A percentile compares a stretch with the other conserved stretches of the same genome.
These are phyloP conservation scores for Colletotrichum endophyticum DNA, from an alignment of 2,329 filamentous ascomycete genomes.

Conservation along the genomic window DNA sequence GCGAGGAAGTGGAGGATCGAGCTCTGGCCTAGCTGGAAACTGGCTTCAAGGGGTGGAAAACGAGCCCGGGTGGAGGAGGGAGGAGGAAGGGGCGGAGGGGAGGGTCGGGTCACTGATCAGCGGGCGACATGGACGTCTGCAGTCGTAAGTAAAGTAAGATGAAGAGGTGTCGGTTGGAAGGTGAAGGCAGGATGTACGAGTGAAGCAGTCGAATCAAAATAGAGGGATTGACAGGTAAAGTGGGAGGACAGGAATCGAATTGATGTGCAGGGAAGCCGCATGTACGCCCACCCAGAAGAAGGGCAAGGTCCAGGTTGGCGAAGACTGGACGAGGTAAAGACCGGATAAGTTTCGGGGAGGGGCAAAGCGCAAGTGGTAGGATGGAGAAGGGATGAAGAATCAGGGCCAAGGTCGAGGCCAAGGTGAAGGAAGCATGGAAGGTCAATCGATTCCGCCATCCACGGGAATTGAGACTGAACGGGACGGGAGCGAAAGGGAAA, in stretches of 20 bases:
- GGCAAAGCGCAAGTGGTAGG: background rate
- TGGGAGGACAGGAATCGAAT: background rate
- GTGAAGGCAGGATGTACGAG: background rate
- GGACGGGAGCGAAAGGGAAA: background rate
- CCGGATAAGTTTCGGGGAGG: background rate
- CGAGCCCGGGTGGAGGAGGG: background rate
- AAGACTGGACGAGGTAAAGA: background rate
- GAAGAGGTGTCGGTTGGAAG: background rate
- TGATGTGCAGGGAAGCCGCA: background rate
- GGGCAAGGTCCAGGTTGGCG: background rate
- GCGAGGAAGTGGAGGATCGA: background rate
- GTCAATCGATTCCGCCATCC: background rate
- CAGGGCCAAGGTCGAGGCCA: background rate
- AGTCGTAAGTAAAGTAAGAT: background rate
- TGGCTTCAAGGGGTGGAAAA: background rate
- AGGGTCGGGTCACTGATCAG: slow-evolving; percentile 1
- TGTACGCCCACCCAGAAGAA: background rate
- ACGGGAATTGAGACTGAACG: background rate
- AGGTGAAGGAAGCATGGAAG: background rate
- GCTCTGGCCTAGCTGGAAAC: background rate
- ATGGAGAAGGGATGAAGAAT: background rate
- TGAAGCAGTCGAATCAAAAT: background rate
- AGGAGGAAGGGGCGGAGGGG: background rate
- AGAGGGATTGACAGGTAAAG: background rate
- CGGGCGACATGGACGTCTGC: slow-evolving; percentile 2